Evolutionary conservation across 208 protist species (phyloP), one percentile per base, ranked within the genome.

Genomic region (Leishmania lainsoni): DNA sequence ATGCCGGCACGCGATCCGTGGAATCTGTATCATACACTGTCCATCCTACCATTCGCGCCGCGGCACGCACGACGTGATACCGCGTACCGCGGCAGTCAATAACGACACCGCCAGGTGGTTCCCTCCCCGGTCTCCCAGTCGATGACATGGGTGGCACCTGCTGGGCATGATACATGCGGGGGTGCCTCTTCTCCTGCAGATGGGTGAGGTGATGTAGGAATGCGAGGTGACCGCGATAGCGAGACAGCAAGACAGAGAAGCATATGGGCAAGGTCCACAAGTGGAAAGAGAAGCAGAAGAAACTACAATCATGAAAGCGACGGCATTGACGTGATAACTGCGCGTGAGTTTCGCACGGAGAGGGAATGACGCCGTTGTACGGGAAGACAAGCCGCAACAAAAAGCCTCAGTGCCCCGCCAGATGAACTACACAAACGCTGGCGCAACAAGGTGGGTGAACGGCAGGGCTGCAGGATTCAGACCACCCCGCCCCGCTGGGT

Each of bases 61-160:
- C 93, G 26, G 91, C 81, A 9, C 93, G 90, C 39, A 98, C 94
- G n/a, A 97, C 90, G 71, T 97, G 90, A 69, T 97, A 97, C 14
- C 92, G 88, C 4, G 92, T 95, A 49, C 87, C 48, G 54, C 74
- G 84, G 78, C 86, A 90, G 69, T 94, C 88, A 58, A 97, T 86
- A 20, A 94, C 83, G 3, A 95, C 79, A 22, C 48, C 48, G n/a
- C 48, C 70, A 3, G 70, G 35, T 14, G 70, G n/a, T 22, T n/a
- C 22, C 17, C 39, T 71, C 63, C 16, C 29, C n/a, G 3, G 14
- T 32, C 17, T 16, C 32, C 4, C 63, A 69, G 63, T 16, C 10
- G 17, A 35, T 20, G 63, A 45, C n/a, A 69, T 20, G 20, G 39
- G 66, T 48, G 66, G 66, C 17, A 17, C 2, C 5, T 71, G 66